A percentile compares a stretch with the other conserved stretches of the same genome.
Conservation (phyloP, 2,329 filamentous ascomycete genomes). For the Lecanosticta acicola region DNA sequence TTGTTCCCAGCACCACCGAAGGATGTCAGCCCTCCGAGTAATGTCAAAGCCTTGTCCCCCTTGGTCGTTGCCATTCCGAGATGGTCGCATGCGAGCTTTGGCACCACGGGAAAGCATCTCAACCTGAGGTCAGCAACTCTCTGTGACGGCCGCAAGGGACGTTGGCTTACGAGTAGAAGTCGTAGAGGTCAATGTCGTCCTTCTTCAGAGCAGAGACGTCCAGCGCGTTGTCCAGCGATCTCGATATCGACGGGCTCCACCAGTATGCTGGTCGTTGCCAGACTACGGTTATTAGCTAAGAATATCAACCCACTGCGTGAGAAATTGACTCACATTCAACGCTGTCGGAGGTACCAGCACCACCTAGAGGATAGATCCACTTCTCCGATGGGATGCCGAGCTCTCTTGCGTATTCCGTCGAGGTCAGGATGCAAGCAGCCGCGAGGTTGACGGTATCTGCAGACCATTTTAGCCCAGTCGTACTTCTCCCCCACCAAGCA, state of each 20-base stretch:
- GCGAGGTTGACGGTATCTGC: constrained; percentile 57
- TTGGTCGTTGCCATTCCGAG: constrained; percentile 47
- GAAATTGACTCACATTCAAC: constrained; percentile 44
- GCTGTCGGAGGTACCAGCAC: constrained; percentile 56
- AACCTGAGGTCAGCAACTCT: background rate
- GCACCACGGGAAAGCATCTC: constrained; percentile 66
- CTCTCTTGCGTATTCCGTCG: constrained; percentile 48
- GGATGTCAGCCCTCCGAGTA: constrained; percentile 61
- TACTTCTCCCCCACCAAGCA: too few species aligned
- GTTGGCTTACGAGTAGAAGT: constrained; percentile 55
- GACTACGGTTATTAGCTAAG: constrained; percentile 39
- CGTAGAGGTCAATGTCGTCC: constrained; percentile 54
- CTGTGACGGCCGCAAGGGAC: background rate
- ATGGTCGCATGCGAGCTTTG: constrained; percentile 59
- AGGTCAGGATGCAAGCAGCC: constrained; percentile 56
- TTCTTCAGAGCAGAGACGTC: constrained; percentile 42
- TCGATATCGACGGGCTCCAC: constrained; percentile 53
- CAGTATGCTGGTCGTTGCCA: constrained; percentile 58
- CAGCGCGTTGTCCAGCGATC: constrained; percentile 52
- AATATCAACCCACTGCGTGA: background rate
- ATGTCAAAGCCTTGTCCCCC: constrained; percentile 49
- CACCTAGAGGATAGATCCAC: constrained; percentile 61
- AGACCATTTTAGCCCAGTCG: too few species aligned
- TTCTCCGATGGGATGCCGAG: constrained; percentile 51
- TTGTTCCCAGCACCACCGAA: constrained; percentile 68